Evolutionary conservation across 768 basidiomycete genomes (phyloP), one percentile per base, ranked within the genome.

Genomic region (Lactarius vividus): DNA sequence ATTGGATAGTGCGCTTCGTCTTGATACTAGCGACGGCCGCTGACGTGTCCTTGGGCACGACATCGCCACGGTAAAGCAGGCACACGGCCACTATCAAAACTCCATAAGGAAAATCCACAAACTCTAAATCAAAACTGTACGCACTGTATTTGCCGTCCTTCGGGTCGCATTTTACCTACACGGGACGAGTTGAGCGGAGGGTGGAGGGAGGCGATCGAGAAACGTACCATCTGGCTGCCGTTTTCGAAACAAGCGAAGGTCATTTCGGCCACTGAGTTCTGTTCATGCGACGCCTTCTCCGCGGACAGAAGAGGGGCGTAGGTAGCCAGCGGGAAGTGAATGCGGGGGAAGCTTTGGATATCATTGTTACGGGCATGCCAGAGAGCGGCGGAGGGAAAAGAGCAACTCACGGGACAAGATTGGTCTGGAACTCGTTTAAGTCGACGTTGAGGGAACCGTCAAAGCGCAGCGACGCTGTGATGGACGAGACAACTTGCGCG

Each of bases 381-480:
- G 16, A 46, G 52, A n/a, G 5, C 28, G 29, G n/a, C 15, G 44
- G 39, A 40, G 44, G 20, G 67, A 20, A 55, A 54, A 55, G n/a
- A 42, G 16, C 28, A n/a, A 55, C 92, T 81, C 75, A 96, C 88
- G 96, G 96, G 61, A 98, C 96, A 77, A 98, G 80, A 80, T 98
- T 98, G 58, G 96, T 98, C 82, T 98, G 96, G 85, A 98, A 98
- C 79, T 98, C 96, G 77, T 91, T 94, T 72, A 98, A 78, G 78
- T 98, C 96, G 72, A 98, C 96, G 77, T 98, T 98, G 73, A 98
- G 82, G 61, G 94, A 96, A 29, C 96, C 96, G 73, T 96, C 96
- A 78, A 98, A 98, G 67, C 96, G 92, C 61, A 98, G 85, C 26
- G 96, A 98, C 35, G 96, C 96, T 28, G 96, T 98, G 78, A 98